phyloP scores from a whole-genome alignment of 208 protist species.

The Jaenimonas drosophilae region DNA sequence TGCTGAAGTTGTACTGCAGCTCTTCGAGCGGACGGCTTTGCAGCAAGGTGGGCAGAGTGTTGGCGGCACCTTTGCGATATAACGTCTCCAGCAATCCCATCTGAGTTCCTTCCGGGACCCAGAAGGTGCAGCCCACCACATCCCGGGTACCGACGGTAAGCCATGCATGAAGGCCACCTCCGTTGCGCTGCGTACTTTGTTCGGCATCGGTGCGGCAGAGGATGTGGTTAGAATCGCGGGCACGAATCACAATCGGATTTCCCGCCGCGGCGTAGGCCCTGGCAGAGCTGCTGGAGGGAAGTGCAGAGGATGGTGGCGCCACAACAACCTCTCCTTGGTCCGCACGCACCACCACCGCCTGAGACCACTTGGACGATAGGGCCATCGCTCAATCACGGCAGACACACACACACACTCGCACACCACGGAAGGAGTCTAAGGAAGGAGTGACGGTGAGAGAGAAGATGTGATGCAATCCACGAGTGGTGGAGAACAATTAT shows the following conservation, averaged over 20 bases:
- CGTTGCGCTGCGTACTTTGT: neutral
- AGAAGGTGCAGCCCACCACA: slow-evolving; percentile 32
- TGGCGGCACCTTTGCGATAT: slow-evolving; percentile 30
- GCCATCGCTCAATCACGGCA: too few relatives aligned
- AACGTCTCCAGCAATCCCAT: slow-evolving; percentile 59
- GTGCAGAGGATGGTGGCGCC: slow-evolving; percentile 4
- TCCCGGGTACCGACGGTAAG: neutral
- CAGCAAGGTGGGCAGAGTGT: slow-evolving; percentile 45
- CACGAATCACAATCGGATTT: slow-evolving; percentile 51
- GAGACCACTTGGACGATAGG: slow-evolving; percentile 51
- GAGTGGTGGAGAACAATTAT: too few relatives aligned
- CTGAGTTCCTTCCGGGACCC: slow-evolving; percentile 48
- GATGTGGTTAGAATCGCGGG: slow-evolving; percentile 24
- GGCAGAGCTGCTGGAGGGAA: slow-evolving; percentile 22
- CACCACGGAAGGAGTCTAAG: too few relatives aligned
- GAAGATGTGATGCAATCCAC: too few relatives aligned
- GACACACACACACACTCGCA: too few relatives aligned
- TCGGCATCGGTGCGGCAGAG: slow-evolving; percentile 3
- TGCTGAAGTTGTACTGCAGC: slow-evolving; percentile 73
- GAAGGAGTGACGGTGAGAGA: too few relatives aligned
- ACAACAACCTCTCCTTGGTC: slow-evolving; percentile 27
- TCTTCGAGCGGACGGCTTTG: slow-evolving; percentile 57
- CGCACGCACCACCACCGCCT: slow-evolving; percentile 47
- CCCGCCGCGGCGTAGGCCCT: slow-evolving; percentile 34
- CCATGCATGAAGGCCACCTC: too few relatives aligned